Evolutionary conservation across 371 early-diverging fungal genomes (phyloP), one percentile per base, ranked within the genome.

Genomic region (Lichtheimia corymbifera): DNA sequence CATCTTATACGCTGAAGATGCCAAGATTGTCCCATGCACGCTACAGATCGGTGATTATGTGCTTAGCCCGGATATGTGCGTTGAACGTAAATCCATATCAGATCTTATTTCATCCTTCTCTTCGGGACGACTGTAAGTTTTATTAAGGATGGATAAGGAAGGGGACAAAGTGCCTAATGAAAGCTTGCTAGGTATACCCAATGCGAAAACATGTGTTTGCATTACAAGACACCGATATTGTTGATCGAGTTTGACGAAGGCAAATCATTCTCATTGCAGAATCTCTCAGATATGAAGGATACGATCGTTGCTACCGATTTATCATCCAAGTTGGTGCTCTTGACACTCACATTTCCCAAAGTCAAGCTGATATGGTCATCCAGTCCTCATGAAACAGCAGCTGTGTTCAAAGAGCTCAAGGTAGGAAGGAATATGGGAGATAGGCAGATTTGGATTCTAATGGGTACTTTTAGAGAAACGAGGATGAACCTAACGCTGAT

Each of bases 21-120:
- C 97, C 65, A 72, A 83, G 15, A 71, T 99, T 3, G 68, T 83
- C 14, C 93, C 98, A 2, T 88, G 88, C 63, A 97, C 97, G 0
- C 75, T 99, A 13, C 86, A 89, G 66, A 88, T 98, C 0, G 99
- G 99, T 30, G 99, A 99, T 73, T 99, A 98, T 71, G 83, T 99
- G 14, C 70, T 99, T 35, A 89, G 90, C 35, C 92, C 94, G 25
- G 77, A 83, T 4, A 88, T 95, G 49, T 95, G 93, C 55, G 92
- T 99, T 1, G 99, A 99, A 72, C 82, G 99, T 57, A 99, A 99
- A 75, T 91, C 90, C 30, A 81, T 97, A 42, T 73, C 91, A 0
- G 99, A 99, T 82, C 77, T 99, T 53, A 88, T 94, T 30, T 76
- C 83, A 15, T 94, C 95, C 0, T 80, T 98, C 60, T 83, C 82